A percentile compares a stretch with the other conserved stretches of the same genome.
Conservation (phyloP, 192 early-diverging fungal species). For the Podila epicladia region DNA sequence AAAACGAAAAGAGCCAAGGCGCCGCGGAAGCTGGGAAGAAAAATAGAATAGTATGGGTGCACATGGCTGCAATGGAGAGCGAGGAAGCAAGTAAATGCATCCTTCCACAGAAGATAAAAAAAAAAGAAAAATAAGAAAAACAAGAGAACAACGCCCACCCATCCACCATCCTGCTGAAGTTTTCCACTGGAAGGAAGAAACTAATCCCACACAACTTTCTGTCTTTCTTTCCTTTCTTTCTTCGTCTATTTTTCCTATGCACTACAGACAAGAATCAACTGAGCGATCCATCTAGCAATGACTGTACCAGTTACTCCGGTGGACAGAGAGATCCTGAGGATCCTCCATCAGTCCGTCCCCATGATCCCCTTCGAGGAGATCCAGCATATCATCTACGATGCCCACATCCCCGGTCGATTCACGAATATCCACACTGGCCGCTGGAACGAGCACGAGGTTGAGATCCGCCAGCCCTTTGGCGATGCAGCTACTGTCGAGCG, state of each 20-base stretch:
- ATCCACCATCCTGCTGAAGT: background rate
- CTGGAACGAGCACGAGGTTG: constrained; percentile 34
- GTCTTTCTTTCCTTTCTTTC: background rate
- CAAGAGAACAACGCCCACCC: too few species aligned
- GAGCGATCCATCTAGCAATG: constrained; percentile 7
- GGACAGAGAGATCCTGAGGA: constrained; percentile 18
- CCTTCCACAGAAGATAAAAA: too few species aligned
- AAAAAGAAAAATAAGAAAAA: too few species aligned
- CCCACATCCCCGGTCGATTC: constrained; percentile 41
- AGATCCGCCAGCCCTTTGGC: constrained; percentile 43
- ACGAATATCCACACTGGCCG: constrained; percentile 41
- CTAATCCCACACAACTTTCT: background rate
- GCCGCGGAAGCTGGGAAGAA: too few species aligned
- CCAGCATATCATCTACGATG: constrained; percentile 33
- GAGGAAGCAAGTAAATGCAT: too few species aligned
- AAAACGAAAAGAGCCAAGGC: too few species aligned
- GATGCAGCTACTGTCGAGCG: constrained; percentile 35
- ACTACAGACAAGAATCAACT: background rate
- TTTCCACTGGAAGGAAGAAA: too few species aligned
- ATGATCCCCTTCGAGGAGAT: constrained; percentile 35
- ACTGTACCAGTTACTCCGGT: constrained; percentile 25
- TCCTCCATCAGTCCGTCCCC: constrained; percentile 43
- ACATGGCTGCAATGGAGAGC: too few species aligned
- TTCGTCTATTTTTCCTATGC: background rate
- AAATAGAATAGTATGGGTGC: too few species aligned